A percentile compares a stretch with the other conserved stretches of the same genome.
These are phyloP conservation scores for Globisporangium okanoganense DNA, from an alignment of 352 stramenopile genomes.

Conservation along the genomic window DNA sequence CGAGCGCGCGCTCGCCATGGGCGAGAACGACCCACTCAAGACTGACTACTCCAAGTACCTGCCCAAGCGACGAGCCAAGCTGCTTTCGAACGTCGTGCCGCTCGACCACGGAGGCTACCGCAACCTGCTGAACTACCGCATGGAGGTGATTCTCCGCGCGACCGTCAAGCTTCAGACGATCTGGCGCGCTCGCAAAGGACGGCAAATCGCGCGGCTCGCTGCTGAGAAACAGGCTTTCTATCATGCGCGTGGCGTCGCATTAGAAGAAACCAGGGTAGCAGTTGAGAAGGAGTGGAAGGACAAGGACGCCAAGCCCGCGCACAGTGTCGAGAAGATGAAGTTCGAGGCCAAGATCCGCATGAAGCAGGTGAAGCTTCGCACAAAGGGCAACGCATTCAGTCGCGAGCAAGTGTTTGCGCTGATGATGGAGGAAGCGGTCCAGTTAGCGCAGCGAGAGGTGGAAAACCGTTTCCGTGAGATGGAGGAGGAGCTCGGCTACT, in stretches of 20 bases:
- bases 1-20: slow-evolving; percentile 86
- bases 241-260: slow-evolving; percentile 72
- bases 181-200: slow-evolving; percentile 73
- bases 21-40: slow-evolving; percentile 90
- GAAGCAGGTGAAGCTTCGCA: slow-evolving; percentile 89
- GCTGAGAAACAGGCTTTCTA: slow-evolving; percentile 90
- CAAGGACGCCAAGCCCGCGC: slow-evolving; percentile 65
- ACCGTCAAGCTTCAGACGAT: slow-evolving; percentile 82
- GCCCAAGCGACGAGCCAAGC: slow-evolving; percentile 50
- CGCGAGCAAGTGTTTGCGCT: slow-evolving; percentile 78
- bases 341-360: slow-evolving; percentile 93
- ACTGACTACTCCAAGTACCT: slow-evolving; percentile 92
- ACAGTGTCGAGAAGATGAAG: slow-evolving; percentile 89
- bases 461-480: slow-evolving; percentile 85
- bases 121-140: slow-evolving; percentile 79
- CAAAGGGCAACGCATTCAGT: slow-evolving; percentile 73
- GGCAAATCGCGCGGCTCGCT: slow-evolving; percentile 57
- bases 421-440: slow-evolving; percentile 83
- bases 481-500: slow-evolving; percentile 80
- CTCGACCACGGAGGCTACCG: slow-evolving; percentile 86
- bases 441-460: slow-evolving; percentile 70
- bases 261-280: slow-evolving; percentile 48
- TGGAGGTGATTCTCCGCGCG: slow-evolving; percentile 59
- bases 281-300: slow-evolving; percentile 73
- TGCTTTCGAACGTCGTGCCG: slow-evolving; percentile 84